Base-by-base conservation (phyloP, 2,329 filamentous ascomycete genomes). In the Elsinoe necatrix region DNA sequence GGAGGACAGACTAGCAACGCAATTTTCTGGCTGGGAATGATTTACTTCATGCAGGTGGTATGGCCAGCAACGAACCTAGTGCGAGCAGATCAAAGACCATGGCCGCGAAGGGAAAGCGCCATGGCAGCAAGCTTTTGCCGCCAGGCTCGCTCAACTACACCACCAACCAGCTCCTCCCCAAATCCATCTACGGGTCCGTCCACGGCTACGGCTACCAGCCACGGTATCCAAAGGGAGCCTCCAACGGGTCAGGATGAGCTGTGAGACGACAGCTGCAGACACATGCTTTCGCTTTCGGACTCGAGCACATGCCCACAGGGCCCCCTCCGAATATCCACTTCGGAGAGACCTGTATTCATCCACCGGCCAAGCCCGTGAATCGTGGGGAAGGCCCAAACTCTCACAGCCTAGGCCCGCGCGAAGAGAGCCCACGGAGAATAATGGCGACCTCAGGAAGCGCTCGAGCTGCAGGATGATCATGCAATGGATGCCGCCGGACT, bases 11-110 rank as follows among this genome's bases (percentile, higher is more conserved):
- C 29, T 37, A 34, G 48, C 48, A 25, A 52, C 48, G 48, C 31
- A 52, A 37, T 37, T 52, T 52, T 52, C 31, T 52, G 48, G 48
- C 48, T 37, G 31, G 48, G 48, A 52, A 52, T 52, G 48, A 35
- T 52, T 52, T 52, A 39, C 48, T 39, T 39, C 48, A 35, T 52
- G 48, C 48, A 52, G 48, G 48, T 52, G 48, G 34, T 39, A 52
- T 52, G 25, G 48, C 48, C 29, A 52, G 48, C 48, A 21, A 52
- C 48, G 48, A 52, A 45, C 29, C 20, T 52, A 52, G 48, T 52
- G 48, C 48, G 48, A 39, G 48, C 48, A 52, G 48, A 52, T 52
- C 48, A 52, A 31, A 52, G 48, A 52, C 48, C 48, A 52, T 35
- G 48, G 48, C 48, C 48, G 20, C 21, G 48, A 52, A 52, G 48